Base-by-base conservation (phyloP, 2,329 filamentous ascomycete species). In the Aspergillus caelatus region DNA sequence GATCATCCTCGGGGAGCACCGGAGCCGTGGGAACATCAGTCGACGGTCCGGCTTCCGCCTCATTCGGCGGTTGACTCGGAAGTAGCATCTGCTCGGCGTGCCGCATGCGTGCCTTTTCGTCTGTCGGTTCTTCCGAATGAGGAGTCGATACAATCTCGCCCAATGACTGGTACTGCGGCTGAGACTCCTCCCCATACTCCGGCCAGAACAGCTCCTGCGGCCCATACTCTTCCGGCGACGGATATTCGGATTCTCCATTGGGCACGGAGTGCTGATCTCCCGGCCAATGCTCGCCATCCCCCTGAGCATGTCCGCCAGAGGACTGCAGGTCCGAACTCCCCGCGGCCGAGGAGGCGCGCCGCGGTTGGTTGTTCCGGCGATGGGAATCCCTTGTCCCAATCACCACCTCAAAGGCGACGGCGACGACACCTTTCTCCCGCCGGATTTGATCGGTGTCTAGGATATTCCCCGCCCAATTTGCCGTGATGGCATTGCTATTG, bases 341-440 rank as follows among this genome's bases (percentile, higher is more conserved):
- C 56, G 65, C 67, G n/a, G 64, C 57, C 63, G 67, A 75, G 30
- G 61, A 64, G 34, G 56, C 75, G 62, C 70, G 74, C 63, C 77
- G 78, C 26, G 71, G 75, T 54, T 72, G 75, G 62, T 81, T 83
- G 62, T 84, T 83, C 62, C 80, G 74, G 67, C 85, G 78, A 64
- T 85, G 86, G 69, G 89, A 94, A 76, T 99, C 94, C 41, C 86
- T 86, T 0, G 93, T 97, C 1, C 95, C 95, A 23, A 98, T 89
- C 1, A 96, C 83, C 16, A 97, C 86, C 75, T 97, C 93, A 70
- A 97, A 94, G 0, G 90, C 85, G 60, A 93, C 91, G 0, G 89
- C 90, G 26, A 97, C 89, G n/a, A 98, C 93, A 10, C 92, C 93
- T 74, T 97, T 97, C 74, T 96, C 93, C 46, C 94, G 88, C 57